A percentile compares a stretch with the other conserved stretches of the same genome.
These are phyloP conservation scores for Exophiala sp. DNA, from an alignment of 2,329 filamentous ascomycete species.

Conservation along the genomic window DNA sequence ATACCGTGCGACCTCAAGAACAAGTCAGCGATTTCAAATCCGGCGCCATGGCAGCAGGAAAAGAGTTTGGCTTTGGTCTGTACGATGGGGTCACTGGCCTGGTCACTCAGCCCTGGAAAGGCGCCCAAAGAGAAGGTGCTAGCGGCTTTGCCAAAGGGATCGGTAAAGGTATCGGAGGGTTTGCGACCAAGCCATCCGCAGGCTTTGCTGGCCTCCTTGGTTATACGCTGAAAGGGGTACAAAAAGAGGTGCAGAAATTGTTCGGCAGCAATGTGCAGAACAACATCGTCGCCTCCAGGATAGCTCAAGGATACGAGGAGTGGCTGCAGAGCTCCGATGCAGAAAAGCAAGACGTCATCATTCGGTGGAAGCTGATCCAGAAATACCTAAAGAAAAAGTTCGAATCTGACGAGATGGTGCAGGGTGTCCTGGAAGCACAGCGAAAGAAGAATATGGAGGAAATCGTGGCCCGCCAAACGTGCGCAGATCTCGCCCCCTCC, in stretches of 20 bases:
- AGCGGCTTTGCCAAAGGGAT: conserved; percentile 42
- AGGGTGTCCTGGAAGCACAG: conserved; percentile 39
- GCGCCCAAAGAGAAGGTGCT: conserved; percentile 38
- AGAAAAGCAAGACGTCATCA: conserved; percentile 63
- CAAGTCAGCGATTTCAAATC: conserved; percentile 47
- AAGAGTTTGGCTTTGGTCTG: conserved; percentile 45
- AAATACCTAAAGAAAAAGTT: conserved; percentile 41
- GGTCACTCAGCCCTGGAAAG: conserved; percentile 42
- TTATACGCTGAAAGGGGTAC: conserved; percentile 34
- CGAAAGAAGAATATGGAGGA: conserved; percentile 22
- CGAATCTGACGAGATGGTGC: conserved; percentile 54
- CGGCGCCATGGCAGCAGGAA: conserved; percentile 42
- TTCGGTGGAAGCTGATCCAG: conserved; percentile 57
- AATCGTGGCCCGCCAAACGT: conserved; percentile 16
- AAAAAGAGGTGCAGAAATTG: conserved; percentile 32
- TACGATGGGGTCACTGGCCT: conserved; percentile 44
- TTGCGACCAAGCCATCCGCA: conserved; percentile 28
- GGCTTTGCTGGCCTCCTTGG: conserved; percentile 33
- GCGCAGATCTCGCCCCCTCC: conserved; percentile 14
- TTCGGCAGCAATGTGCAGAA: conserved; percentile 35
- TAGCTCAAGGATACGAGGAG: conserved; percentile 32
- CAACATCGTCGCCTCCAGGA: conserved; percentile 30
- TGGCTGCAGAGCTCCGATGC: conserved; percentile 50
- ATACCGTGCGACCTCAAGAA: conserved; percentile 41
- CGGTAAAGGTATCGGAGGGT: conserved; percentile 38